phyloP scores from a whole-genome alignment of 768 basidiomycete species.

The Kwoniella dejecticola region DNA sequence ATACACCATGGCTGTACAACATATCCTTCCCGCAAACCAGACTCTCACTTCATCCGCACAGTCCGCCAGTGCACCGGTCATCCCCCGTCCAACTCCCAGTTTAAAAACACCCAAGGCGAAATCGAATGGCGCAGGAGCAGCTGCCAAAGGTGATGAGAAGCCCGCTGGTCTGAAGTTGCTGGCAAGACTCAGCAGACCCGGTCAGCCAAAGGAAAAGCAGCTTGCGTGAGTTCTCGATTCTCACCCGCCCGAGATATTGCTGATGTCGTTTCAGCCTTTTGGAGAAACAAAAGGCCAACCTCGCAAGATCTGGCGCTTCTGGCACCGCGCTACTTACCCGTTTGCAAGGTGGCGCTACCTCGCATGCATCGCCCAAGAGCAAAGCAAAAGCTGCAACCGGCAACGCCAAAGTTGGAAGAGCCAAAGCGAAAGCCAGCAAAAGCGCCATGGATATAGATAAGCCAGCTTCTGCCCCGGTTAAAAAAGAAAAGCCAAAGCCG shows the following conservation, averaged over 20 bases:
- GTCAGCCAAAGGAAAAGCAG: constrained; percentile 32
- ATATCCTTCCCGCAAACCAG: constrained; percentile 35
- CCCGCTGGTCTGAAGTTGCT: constrained; percentile 40
- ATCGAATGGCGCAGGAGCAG: constrained; percentile 1
- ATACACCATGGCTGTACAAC: constrained; percentile 34
- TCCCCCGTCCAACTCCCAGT: constrained; percentile 3
- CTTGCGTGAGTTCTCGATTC: constrained; percentile 29
- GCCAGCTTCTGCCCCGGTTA: constrained; percentile 6
- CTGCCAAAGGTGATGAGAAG: constrained; percentile 19
- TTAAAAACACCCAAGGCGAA: neutral
- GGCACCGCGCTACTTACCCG: constrained; percentile 37
- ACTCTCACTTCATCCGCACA: constrained; percentile 15
- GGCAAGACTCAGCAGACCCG: constrained; percentile 33
- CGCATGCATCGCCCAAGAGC: constrained; percentile 20
- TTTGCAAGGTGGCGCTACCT: constrained; percentile 20
- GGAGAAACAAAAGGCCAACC: constrained; percentile 43
- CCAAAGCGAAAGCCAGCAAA: constrained; percentile 32
- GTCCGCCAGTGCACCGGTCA: constrained; percentile 5
- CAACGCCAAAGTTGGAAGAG: constrained; percentile 34
- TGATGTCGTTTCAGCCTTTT: constrained; percentile 19
- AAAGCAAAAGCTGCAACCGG: constrained; percentile 16
- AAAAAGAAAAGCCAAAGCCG: constrained; percentile 22
- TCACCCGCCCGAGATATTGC: neutral
- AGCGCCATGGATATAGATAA: constrained; percentile 43
- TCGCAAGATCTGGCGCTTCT: constrained; percentile 16